These are phyloP conservation scores for Hypoxylon cercidicola DNA, from an alignment of 495 filamentous ascomycete species.

Conservation along the genomic window DNA sequence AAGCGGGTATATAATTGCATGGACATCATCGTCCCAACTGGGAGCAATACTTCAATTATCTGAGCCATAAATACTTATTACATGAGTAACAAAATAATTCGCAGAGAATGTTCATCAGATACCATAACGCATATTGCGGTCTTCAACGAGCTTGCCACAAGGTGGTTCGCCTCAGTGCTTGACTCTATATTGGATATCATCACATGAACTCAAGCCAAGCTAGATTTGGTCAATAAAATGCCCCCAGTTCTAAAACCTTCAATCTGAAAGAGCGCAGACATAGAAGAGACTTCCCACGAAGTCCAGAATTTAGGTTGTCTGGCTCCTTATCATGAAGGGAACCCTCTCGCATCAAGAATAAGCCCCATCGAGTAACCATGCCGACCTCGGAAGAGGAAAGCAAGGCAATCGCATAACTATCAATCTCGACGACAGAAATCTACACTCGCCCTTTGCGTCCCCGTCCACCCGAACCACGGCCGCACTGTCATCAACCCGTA, in stretches of 20 bases:
- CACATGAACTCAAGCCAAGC: slow-evolving; percentile 72
- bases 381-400: slow-evolving; percentile 58
- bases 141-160: slow-evolving; percentile 69
- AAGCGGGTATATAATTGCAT: slow-evolving; percentile 16
- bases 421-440: slow-evolving; percentile 84
- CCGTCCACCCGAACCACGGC: slow-evolving; percentile 45
- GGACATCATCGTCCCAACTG: slow-evolving; percentile 1
- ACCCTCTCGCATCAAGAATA: slow-evolving; percentile 99
- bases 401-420: slow-evolving; percentile 99
- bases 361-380: slow-evolving; percentile 99
- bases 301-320: slow-evolving; percentile 53
- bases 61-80: slow-evolving; percentile 66
- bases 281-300: slow-evolving; percentile 56
- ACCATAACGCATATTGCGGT: slow-evolving; percentile 79
- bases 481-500: slow-evolving; percentile 53
- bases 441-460: slow-evolving; percentile 54
- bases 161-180: slow-evolving; percentile 89
- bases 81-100: neutral
- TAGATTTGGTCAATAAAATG: slow-evolving; percentile 44
- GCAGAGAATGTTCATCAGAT: slow-evolving; percentile 80
- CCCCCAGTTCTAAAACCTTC: slow-evolving; percentile 68
- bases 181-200: slow-evolving; percentile 99
- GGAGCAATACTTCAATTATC: slow-evolving; percentile 66
- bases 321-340: slow-evolving; percentile 42
- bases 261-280: slow-evolving; percentile 49